Evolutionary conservation across 345 rosid species (phyloP).

Genomic region (Turnera subulata): DNA sequence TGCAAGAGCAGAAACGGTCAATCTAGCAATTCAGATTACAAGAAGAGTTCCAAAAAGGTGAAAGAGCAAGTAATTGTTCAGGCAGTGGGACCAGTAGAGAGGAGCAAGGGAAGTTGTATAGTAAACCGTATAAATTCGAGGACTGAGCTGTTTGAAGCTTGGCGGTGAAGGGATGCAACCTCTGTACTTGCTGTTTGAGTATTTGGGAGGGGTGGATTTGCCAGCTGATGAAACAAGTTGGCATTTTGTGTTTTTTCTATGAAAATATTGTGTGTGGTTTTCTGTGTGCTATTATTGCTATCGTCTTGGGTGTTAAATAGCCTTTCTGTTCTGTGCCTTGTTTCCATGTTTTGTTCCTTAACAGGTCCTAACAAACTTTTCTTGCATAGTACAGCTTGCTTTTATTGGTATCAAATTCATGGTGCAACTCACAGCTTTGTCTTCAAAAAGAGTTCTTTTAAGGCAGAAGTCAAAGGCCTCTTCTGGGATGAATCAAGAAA

Average conservation of each 20-base stretch:
- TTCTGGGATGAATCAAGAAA: no score
- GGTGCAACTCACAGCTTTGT: no score
- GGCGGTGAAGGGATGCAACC: slow-evolving; percentile 46
- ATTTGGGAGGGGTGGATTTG: slow-evolving; percentile 3
- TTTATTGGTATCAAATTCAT: no score
- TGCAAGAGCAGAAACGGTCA: slow-evolving; percentile 24
- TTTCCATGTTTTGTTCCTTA: not conserved
- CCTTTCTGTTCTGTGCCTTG: no score
- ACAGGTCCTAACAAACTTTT: not conserved
- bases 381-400: slow-evolving; percentile 1
- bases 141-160: slow-evolving; percentile 68
- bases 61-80: slow-evolving; percentile 28
- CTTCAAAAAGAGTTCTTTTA: no score
- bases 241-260: slow-evolving; percentile 19
- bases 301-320: not conserved
- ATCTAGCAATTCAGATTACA: slow-evolving; percentile 20
- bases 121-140: slow-evolving; percentile 53
- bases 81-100: slow-evolving; percentile 28
- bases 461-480: no score
- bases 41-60: slow-evolving; percentile 33
- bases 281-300: slow-evolving; percentile 12
- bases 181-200: not conserved
- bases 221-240: slow-evolving; percentile 30
- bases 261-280: slow-evolving; percentile 17
- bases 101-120: slow-evolving; percentile 37